Evolutionary conservation across 805 yeast genomes (phyloP).

Genomic region (Saturnispora sekii): DNA sequence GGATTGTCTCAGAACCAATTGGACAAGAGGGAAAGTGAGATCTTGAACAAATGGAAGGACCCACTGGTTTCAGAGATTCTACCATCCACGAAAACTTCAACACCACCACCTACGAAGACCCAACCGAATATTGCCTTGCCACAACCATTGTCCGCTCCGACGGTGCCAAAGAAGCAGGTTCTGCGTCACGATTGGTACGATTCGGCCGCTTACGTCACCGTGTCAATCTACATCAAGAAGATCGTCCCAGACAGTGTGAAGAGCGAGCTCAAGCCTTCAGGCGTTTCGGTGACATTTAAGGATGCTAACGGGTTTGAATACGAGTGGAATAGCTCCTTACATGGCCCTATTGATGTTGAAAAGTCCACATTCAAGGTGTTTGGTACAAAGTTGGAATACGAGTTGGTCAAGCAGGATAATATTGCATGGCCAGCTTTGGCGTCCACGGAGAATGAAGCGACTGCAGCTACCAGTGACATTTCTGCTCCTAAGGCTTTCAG

Average conservation of each 20-base stretch:
- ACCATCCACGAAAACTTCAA: background rate
- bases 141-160: background rate
- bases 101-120: background rate
- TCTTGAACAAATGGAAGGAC: background rate
- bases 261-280: constrained; percentile 30
- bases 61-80: background rate
- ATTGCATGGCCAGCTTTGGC: constrained; percentile 1
- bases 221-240: constrained; percentile 63
- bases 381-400: constrained; percentile 61
- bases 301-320: constrained; percentile 39
- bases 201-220: constrained; percentile 40
- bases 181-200: constrained; percentile 70
- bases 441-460: constrained; percentile 1
- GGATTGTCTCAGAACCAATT: constrained; percentile 17
- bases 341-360: constrained; percentile 35
- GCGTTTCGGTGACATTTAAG: constrained; percentile 38
- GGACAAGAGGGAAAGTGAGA: background rate
- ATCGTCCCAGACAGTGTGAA: constrained; percentile 41
- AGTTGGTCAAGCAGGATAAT: constrained; percentile 8
- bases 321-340: constrained; percentile 44
- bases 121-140: background rate
- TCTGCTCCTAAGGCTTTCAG: constrained; percentile 38
- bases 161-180: constrained; percentile 20
- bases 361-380: constrained; percentile 42
- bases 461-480: background rate